Evolutionary conservation across 225 moss, liverwort and hornwort genomes (phyloP), one percentile per base, ranked within the genome.

Genomic region (Sphagnum contortum): DNA sequence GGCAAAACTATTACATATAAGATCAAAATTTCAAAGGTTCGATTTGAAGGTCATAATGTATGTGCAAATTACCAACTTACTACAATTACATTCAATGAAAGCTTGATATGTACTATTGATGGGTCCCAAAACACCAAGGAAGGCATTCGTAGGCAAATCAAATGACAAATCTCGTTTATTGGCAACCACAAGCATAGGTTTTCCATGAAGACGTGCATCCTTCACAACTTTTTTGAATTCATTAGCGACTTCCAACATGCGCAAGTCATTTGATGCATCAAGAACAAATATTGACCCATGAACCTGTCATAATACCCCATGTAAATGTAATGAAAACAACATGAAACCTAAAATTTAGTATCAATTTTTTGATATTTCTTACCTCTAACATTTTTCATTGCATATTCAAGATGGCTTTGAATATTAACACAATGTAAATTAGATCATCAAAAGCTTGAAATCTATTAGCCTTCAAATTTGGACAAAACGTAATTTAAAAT

Each of bases 211-310:
- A 53, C 55, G 29, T 55, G 78, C 75, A 70, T 79, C 72, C 9
- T 64, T 73, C 12, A 71, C 50, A 3, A 70, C 82, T 50, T 50
- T 49, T 6, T 70, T 50, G 10, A 76, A 68, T 61, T 79, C 79
- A 4, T 0, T n/a, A 29, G 68, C 73, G 63, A 79, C 82, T 7
- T 79, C 76, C 51, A 9, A 55, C 51, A 83, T 12, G 3, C 56
- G 57, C 55, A 14, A 48, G 8, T 66, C 63, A 50, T 75, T 60
- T 13, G 73, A 61, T 73, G 74, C 74, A 57, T 82, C 78, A 55
- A 82, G 52, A 70, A 82, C 78, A 79, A 78, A 82, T 54, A 82
- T 79, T 50, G 63, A 9, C 52, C 75, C 78, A 66, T 70, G 44
- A 2, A 75, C 78, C 75, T 82, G 4, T n/a, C 65, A 9, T 5